Percentiles rank a stretch among this genome's conserved stretches.
phyloP scores from a whole-genome alignment of 768 basidiomycete genomes.

The Panaeolus cyanescens region DNA sequence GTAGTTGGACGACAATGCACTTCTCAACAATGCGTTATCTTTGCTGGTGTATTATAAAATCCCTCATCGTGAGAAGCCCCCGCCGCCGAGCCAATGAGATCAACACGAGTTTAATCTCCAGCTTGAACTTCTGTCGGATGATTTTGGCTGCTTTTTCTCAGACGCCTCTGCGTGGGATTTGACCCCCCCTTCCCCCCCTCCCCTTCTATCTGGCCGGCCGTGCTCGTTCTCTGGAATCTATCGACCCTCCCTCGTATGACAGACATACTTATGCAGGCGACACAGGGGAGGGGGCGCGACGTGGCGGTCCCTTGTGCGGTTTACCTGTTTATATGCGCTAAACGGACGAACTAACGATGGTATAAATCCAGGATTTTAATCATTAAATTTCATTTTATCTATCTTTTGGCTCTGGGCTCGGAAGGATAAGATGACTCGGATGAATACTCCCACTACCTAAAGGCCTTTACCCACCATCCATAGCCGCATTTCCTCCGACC shows the following conservation, averaged over 20 bases:
- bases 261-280: not conserved
- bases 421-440: constrained; percentile 4
- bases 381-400: constrained; percentile 17
- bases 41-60: not conserved
- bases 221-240: not conserved
- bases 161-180: constrained; percentile 11
- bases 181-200: no score
- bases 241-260: not conserved
- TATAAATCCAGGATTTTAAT: not conserved
- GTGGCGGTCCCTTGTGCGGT: not conserved
- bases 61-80: not conserved
- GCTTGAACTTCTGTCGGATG: constrained; percentile 1
- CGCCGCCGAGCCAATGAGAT: constrained; percentile 2
- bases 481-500: constrained; percentile 17
- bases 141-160: constrained; percentile 11
- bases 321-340: not conserved
- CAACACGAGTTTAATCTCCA: constrained; percentile 8
- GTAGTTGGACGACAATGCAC: constrained; percentile 1
- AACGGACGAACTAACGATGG: not conserved
- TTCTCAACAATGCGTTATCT: constrained; percentile 9
- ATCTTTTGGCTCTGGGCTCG: constrained; percentile 3
- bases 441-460: not conserved
- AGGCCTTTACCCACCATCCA: constrained; percentile 6
- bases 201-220: not conserved
- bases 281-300: not conserved